Evolutionary conservation across 306 rosid genomes (phyloP).

Genomic region (Inga leiocalycina): DNA sequence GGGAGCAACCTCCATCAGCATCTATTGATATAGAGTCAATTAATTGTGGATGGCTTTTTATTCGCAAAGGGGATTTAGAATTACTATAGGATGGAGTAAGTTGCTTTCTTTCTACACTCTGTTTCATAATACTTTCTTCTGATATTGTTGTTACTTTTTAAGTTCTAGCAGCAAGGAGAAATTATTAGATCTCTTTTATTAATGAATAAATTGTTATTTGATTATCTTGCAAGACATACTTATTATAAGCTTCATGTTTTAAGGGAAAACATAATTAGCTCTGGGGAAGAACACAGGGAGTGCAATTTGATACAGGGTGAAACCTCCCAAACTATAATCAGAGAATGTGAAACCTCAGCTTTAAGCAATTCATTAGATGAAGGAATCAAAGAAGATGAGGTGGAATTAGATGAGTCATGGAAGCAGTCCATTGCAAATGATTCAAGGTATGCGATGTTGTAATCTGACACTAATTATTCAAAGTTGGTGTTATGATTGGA

Average conservation of each 20-base stretch:
- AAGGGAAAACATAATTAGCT: no score
- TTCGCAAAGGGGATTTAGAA: background rate
- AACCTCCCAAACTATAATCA: background rate
- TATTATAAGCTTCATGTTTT: no score
- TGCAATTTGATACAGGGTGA: no score
- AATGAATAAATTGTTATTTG: no score
- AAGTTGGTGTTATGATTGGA: background rate
- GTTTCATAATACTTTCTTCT: background rate
- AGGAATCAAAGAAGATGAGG: background rate
- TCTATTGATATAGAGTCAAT: background rate
- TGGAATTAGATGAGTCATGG: background rate
- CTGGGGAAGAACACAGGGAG: no score
- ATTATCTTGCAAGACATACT: background rate
- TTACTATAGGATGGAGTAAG: background rate
- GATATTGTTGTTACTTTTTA: background rate
- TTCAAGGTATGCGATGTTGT: background rate
- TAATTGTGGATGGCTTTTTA: background rate
- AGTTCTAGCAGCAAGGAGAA: background rate
- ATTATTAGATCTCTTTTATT: no score
- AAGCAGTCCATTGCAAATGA: background rate
- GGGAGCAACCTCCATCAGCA: background rate
- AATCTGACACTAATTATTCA: no score
- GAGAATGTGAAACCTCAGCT: background rate
- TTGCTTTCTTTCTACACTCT: background rate
- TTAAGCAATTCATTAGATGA: no score